Evolutionary conservation across 805 yeast genomes (phyloP).

Genomic region (Ogataea neopini): DNA sequence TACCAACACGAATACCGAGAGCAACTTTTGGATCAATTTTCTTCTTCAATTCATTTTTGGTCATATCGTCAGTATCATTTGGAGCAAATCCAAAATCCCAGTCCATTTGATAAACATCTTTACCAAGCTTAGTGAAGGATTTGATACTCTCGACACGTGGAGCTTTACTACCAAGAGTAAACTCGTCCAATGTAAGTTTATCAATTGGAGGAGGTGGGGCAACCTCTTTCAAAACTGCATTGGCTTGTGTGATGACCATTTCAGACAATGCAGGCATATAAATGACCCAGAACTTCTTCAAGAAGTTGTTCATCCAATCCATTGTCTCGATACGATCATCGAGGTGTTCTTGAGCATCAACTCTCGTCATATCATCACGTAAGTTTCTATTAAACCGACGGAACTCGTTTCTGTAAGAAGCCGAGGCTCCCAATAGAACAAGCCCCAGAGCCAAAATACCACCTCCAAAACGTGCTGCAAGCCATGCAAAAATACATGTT

Average conservation of each 20-base stretch:
- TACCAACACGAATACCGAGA: conserved; percentile 77
- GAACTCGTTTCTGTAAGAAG: conserved; percentile 71
- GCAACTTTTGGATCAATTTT: conserved; percentile 81
- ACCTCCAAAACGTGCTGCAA: conserved; percentile 59
- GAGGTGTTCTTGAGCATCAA: conserved; percentile 60
- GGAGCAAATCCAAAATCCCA: conserved; percentile 84
- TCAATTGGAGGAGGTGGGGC: conserved; percentile 87
- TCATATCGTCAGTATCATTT: conserved; percentile 81
- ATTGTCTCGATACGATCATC: conserved; percentile 69
- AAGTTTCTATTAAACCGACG: conserved; percentile 74
- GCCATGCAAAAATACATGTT: conserved; percentile 73
- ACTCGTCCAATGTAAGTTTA: conserved; percentile 68
- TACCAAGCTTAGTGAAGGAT: conserved; percentile 70
- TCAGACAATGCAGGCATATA: conserved; percentile 85
- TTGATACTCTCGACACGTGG: conserved; percentile 73
- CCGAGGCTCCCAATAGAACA: conserved; percentile 59
- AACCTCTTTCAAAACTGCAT: conserved; percentile 63
- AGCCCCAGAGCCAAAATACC: conserved; percentile 64
- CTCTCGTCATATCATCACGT: conserved; percentile 74
- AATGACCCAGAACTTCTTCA: conserved; percentile 83
- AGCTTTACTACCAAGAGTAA: conserved; percentile 78
- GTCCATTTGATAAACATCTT: conserved; percentile 74
- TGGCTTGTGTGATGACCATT: conserved; percentile 69
- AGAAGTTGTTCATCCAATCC: conserved; percentile 77
- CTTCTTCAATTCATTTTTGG: conserved; percentile 67